These are phyloP conservation scores for Ustilago loliicola DNA, from an alignment of 1,284 basidiomycete species.

Conservation along the genomic window DNA sequence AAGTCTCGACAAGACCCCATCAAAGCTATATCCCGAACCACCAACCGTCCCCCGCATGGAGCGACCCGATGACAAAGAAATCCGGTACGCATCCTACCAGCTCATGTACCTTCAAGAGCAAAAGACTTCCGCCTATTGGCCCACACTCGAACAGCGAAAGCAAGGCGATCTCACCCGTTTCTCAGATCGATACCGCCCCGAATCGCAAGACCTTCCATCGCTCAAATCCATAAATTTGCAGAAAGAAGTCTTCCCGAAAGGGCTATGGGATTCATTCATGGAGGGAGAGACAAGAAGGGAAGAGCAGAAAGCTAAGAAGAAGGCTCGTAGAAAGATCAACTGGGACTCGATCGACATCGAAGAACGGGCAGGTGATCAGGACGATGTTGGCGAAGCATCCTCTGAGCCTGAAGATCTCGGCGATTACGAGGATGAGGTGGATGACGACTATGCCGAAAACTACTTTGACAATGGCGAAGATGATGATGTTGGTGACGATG, in stretches of 20 bases:
- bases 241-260: constrained; percentile 63
- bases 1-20: constrained; percentile 55
- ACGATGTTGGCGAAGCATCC: constrained; percentile 57
- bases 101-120: constrained; percentile 56
- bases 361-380: constrained; percentile 53
- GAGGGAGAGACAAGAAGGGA: constrained; percentile 60
- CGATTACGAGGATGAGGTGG: constrained; percentile 69
- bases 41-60: constrained; percentile 43
- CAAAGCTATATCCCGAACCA: constrained; percentile 52
- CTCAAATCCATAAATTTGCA: constrained; percentile 60
- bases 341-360: constrained; percentile 64
- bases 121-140: constrained; percentile 56
- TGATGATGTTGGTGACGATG: constrained; percentile 61
- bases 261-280: constrained; percentile 66
- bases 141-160: constrained; percentile 42
- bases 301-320: constrained; percentile 49
- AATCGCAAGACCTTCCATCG: constrained; percentile 52
- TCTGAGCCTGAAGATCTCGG: constrained; percentile 64
- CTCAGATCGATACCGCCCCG: constrained; percentile 62
- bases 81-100: constrained; percentile 54
- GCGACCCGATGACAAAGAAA: constrained; percentile 47
- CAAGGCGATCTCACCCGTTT: constrained; percentile 59
- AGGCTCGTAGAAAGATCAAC: constrained; percentile 55
- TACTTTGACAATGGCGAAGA: constrained; percentile 70
- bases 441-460: constrained; percentile 68